Evolutionary conservation across 1,284 basidiomycete species (phyloP).

Genomic region (Hemileia vastatrix): DNA sequence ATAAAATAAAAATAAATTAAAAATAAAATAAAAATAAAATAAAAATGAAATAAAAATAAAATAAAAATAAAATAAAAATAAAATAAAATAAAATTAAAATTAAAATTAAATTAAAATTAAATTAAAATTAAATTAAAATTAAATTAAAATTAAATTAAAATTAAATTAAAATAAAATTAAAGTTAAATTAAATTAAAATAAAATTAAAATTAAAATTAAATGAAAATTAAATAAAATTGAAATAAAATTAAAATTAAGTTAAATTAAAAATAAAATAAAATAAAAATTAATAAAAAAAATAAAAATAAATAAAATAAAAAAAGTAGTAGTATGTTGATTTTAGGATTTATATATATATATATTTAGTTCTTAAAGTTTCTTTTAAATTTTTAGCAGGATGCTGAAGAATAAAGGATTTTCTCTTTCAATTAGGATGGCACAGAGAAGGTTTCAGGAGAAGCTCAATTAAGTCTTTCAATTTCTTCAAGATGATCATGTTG

Average conservation of each 20-base stretch:
- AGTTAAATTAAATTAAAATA: conserved; percentile 3
- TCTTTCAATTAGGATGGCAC: too few relatives aligned
- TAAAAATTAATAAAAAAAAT: not conserved
- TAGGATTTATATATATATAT: too few relatives aligned
- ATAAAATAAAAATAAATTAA: not conserved
- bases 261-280: not conserved
- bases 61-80: conserved; percentile 1
- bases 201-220: not conserved
- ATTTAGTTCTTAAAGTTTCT: too few relatives aligned
- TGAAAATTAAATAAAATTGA: not conserved
- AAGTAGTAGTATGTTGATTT: too few relatives aligned
- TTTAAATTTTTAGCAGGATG: too few relatives aligned
- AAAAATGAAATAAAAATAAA: not conserved
- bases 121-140: conserved; percentile 1
- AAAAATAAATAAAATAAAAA: not conserved
- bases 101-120: not conserved
- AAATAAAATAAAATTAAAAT: not conserved
- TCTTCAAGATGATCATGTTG: too few relatives aligned
- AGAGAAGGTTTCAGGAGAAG: too few relatives aligned
- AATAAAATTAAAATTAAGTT: not conserved
- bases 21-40: not conserved
- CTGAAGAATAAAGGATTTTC: too few relatives aligned
- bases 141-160: too few relatives aligned
- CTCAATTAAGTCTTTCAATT: too few relatives aligned
- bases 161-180: too few relatives aligned